Percentiles rank a stretch among this genome's conserved stretches.
These are phyloP conservation scores for Saccharomyces eubayanus DNA, from an alignment of 805 yeast species.

Conservation along the genomic window DNA sequence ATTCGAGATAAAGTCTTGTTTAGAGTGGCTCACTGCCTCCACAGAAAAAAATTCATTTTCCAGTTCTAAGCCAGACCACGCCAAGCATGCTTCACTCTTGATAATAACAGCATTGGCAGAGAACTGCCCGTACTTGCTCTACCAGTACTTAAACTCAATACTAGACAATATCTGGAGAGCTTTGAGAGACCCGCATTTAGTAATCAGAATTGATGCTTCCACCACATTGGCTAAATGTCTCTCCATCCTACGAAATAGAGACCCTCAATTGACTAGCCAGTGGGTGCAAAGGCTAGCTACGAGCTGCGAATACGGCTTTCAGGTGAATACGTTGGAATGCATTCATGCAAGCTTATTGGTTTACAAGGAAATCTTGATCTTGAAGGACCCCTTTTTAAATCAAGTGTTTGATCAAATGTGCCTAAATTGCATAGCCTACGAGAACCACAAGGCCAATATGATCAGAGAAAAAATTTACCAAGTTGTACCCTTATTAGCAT, in stretches of 20 bases:
- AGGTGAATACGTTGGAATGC: constrained; percentile 45
- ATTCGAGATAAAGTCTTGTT: constrained; percentile 72
- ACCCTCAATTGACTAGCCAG: constrained; percentile 52
- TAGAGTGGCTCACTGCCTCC: constrained; percentile 70
- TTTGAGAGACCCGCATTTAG: constrained; percentile 60
- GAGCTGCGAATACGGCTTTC: constrained; percentile 50
- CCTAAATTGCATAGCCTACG: constrained; percentile 61
- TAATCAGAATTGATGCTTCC: constrained; percentile 73
- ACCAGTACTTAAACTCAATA: constrained; percentile 63
- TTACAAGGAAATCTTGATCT: constrained; percentile 61
- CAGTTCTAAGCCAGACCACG: constrained; percentile 61
- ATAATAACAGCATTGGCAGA: constrained; percentile 71
- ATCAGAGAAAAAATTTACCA: constrained; percentile 73
- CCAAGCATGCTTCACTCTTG: constrained; percentile 82
- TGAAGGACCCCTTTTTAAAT: constrained; percentile 63
- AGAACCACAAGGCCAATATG: constrained; percentile 60
- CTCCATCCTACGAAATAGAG: constrained; percentile 67
- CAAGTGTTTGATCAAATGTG: constrained; percentile 66
- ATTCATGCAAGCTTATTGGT: constrained; percentile 77
- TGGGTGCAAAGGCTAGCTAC: constrained; percentile 66
- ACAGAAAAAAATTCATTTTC: constrained; percentile 17
- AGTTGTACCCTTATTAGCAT: constrained; percentile 70
- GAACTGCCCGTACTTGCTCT: constrained; percentile 72
- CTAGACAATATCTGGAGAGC: constrained; percentile 79
- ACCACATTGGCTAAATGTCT: constrained; percentile 65